Conservation (phyloP, 805 yeast genomes). For the Candida morakotiae region DNA sequence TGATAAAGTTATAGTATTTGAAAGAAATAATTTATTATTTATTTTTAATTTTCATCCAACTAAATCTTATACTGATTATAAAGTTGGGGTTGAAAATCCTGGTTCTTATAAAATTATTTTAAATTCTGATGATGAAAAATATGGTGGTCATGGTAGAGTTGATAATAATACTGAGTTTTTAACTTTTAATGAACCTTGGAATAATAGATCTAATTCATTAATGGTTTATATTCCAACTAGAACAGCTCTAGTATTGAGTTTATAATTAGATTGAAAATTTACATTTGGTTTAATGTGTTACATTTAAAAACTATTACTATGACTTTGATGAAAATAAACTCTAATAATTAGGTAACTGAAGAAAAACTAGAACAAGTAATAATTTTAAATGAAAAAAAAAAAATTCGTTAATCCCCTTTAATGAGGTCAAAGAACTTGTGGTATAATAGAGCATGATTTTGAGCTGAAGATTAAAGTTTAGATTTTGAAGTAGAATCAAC, state of each 20-base stretch:
- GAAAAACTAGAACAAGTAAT: too few relatives aligned
- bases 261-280: too few relatives aligned
- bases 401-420: too few relatives aligned
- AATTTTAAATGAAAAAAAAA: too few relatives aligned
- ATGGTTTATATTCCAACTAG: slow-evolving; percentile 83
- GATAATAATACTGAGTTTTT: slow-evolving; percentile 50
- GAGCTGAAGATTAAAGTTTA: too few relatives aligned
- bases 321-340: too few relatives aligned
- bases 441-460: too few relatives aligned
- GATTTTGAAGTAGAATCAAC: too few relatives aligned
- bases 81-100: slow-evolving; percentile 80
- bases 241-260: slow-evolving; percentile 35
- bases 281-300: too few relatives aligned
- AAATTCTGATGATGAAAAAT: slow-evolving; percentile 65
- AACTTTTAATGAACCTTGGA: slow-evolving; percentile 79
- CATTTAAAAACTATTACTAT: too few relatives aligned
- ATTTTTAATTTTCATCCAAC: slow-evolving; percentile 89
- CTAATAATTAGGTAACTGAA: too few relatives aligned
- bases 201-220: slow-evolving; percentile 67
- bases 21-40: slow-evolving; percentile 80
- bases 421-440: too few relatives aligned
- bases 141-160: slow-evolving; percentile 81
- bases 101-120: slow-evolving; percentile 75
- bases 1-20: slow-evolving; percentile 87
- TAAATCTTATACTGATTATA: slow-evolving; percentile 77